Percentiles rank a stretch among this genome's conserved stretches.
Evolutionary conservation across 768 basidiomycete species (phyloP).

Genomic region (Aureoboletus auriporus): DNA sequence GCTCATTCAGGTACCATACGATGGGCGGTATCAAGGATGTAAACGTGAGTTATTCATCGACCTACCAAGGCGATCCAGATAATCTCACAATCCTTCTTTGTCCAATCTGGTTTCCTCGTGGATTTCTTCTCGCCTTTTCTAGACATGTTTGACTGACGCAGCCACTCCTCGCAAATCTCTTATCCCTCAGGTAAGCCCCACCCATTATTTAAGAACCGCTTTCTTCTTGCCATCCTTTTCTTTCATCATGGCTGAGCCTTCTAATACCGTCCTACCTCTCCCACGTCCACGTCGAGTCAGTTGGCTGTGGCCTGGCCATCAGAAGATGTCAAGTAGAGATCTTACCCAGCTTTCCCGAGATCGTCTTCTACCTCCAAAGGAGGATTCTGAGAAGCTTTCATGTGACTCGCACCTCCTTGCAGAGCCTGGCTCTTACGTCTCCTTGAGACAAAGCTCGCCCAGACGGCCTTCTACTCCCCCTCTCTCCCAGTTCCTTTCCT

Average conservation of each 20-base stretch:
- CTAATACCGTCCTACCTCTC: background rate
- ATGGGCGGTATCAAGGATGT: slow-evolving; percentile 26
- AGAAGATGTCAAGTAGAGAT: slow-evolving; percentile 19
- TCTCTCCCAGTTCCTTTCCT: slow-evolving; percentile 23
- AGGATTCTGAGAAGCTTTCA: slow-evolving; percentile 6
- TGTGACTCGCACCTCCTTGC: background rate
- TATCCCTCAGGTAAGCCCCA: slow-evolving; percentile 29
- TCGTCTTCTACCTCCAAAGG: slow-evolving; percentile 15
- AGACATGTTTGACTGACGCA: slow-evolving; percentile 26
- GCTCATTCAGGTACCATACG: slow-evolving; percentile 5
- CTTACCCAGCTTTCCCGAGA: slow-evolving; percentile 9
- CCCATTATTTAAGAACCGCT: slow-evolving; percentile 11
- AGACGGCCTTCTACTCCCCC: slow-evolving; percentile 21
- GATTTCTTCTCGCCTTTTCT: slow-evolving; percentile 20
- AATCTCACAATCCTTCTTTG: background rate
- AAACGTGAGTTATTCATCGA: slow-evolving; percentile 26
- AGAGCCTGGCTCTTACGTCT: slow-evolving; percentile 2
- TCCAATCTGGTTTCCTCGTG: slow-evolving; percentile 8
- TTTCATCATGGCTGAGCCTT: slow-evolving; percentile 22
- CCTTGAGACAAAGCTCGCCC: slow-evolving; percentile 20
- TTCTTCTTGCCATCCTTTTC: slow-evolving; percentile 7
- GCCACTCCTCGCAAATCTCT: slow-evolving; percentile 26
- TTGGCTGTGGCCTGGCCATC: slow-evolving; percentile 28
- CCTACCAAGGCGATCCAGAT: slow-evolving; percentile 19
- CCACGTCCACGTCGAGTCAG: slow-evolving; percentile 20